phyloP scores from a whole-genome alignment of 2,329 filamentous ascomycete genomes.

The Exophiala calicioides region DNA sequence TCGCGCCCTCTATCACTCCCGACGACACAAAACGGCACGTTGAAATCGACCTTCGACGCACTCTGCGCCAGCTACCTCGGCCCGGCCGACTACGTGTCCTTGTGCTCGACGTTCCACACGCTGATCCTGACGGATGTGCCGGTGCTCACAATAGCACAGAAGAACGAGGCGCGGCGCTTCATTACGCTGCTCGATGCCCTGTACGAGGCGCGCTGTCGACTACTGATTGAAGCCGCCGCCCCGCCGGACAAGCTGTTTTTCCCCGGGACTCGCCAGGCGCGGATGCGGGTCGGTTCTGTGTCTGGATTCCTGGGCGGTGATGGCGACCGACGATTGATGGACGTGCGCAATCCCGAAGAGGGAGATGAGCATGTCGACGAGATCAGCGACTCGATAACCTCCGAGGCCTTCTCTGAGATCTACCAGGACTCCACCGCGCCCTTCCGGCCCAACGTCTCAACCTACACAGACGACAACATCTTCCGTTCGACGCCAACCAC shows the following conservation, averaged over 20 bases:
- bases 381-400: slow-evolving; percentile 56
- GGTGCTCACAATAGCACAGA: slow-evolving; percentile 65
- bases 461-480: slow-evolving; percentile 51
- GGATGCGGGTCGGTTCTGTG: too few relatives aligned
- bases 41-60: slow-evolving; percentile 67
- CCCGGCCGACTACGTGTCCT: slow-evolving; percentile 78
- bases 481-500: slow-evolving; percentile 10
- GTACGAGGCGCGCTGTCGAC: slow-evolving; percentile 78
- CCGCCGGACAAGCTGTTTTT: slow-evolving; percentile 78
- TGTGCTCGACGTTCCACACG: slow-evolving; percentile 78
- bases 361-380: slow-evolving; percentile 4
- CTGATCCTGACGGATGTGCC: slow-evolving; percentile 73
- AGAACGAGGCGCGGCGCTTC: slow-evolving; percentile 78
- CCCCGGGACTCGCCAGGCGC: slow-evolving; percentile 51
- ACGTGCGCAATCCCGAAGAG: too few relatives aligned
- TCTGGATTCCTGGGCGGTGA: too few relatives aligned
- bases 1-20: slow-evolving; percentile 51
- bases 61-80: slow-evolving; percentile 68
- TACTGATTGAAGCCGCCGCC: slow-evolving; percentile 67
- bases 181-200: slow-evolving; percentile 79
- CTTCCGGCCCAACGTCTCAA: slow-evolving; percentile 76
- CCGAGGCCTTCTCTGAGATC: slow-evolving; percentile 70
- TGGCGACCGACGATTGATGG: too few relatives aligned
- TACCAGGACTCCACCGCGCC: slow-evolving; percentile 76
- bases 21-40: slow-evolving; percentile 52